Percentiles rank a stretch among this genome's conserved stretches.
phyloP scores from a whole-genome alignment of 306 rosid species.

The Quercus robur region DNA sequence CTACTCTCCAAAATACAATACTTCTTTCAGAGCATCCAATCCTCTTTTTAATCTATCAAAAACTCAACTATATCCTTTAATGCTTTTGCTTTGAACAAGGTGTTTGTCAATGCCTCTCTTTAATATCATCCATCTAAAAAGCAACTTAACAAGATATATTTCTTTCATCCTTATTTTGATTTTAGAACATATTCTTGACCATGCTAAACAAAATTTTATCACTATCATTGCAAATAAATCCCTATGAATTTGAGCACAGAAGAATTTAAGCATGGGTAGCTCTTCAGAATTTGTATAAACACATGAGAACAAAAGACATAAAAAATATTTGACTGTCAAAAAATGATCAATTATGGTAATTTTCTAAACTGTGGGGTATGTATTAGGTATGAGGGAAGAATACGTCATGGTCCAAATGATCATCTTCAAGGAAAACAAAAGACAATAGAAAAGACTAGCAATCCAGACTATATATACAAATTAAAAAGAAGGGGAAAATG shows the following conservation, averaged over 20 bases:
- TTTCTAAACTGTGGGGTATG: background rate
- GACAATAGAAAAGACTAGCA: background rate
- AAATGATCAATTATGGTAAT: background rate
- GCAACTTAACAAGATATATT: background rate
- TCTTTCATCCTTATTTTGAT: background rate
- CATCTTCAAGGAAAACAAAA: background rate
- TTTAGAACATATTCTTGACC: background rate
- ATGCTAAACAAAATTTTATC: too few species aligned
- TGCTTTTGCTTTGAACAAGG: background rate
- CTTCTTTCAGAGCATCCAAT: background rate
- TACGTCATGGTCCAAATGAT: background rate
- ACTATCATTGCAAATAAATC: background rate
- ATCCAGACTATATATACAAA: background rate
- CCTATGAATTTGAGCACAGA: background rate
- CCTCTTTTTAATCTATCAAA: background rate
- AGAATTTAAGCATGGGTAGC: background rate
- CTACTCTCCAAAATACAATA: background rate
- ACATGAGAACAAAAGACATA: background rate
- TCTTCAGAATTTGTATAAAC: background rate
- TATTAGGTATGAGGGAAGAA: background rate
- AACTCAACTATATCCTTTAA: background rate
- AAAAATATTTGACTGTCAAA: background rate
- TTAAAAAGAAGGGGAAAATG: background rate
- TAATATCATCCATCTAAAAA: background rate
- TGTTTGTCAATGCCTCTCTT: background rate